Conservation (phyloP, 345 rosid genomes). For the thale cress (Arabidopsis thaliana) region DNA sequence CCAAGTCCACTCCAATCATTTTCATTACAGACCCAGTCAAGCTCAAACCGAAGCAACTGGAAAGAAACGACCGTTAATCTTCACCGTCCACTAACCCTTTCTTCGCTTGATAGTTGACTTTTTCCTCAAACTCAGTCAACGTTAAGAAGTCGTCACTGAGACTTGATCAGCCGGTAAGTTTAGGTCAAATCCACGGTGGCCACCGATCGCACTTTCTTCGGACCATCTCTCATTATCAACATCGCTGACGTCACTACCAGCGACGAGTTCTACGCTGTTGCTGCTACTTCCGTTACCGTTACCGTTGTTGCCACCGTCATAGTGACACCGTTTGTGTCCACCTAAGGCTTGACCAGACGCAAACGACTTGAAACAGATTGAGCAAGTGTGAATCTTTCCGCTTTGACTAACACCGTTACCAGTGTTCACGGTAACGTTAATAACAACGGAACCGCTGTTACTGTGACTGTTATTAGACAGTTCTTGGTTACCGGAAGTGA, state of each 20-base stretch:
- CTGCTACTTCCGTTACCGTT: slow-evolving; percentile 32
- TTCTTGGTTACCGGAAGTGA: slow-evolving; percentile 42
- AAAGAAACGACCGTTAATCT: slow-evolving; percentile 36
- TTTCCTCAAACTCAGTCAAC: slow-evolving; percentile 17
- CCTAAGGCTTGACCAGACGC: slow-evolving; percentile 84
- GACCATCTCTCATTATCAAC: slow-evolving; percentile 42
- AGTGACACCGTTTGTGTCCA: slow-evolving; percentile 82
- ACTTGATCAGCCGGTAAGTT: slow-evolving; percentile 63
- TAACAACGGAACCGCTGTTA: slow-evolving; percentile 18
- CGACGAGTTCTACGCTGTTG: slow-evolving; percentile 35
- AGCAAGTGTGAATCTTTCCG: slow-evolving; percentile 61
- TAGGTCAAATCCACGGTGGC: slow-evolving; percentile 63
- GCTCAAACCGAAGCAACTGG: slow-evolving; percentile 39
- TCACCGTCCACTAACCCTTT: slow-evolving; percentile 38
- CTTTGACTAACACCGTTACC: slow-evolving; percentile 29
- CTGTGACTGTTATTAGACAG: slow-evolving; percentile 39
- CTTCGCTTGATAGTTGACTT: slow-evolving; percentile 37
- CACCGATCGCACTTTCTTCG: slow-evolving; percentile 33
- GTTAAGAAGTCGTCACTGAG: slow-evolving; percentile 28
- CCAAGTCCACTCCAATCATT: slow-evolving; percentile 50
- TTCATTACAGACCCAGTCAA: slow-evolving; percentile 46
- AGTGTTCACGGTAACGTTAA: slow-evolving; percentile 17
- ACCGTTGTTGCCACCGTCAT: slow-evolving; percentile 51
- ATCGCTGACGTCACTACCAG: slow-evolving; percentile 38
- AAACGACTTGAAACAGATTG: slow-evolving; percentile 70